Evolutionary conservation across 192 early-diverging fungal species (phyloP).

Genomic region (Gonapodya sp.): DNA sequence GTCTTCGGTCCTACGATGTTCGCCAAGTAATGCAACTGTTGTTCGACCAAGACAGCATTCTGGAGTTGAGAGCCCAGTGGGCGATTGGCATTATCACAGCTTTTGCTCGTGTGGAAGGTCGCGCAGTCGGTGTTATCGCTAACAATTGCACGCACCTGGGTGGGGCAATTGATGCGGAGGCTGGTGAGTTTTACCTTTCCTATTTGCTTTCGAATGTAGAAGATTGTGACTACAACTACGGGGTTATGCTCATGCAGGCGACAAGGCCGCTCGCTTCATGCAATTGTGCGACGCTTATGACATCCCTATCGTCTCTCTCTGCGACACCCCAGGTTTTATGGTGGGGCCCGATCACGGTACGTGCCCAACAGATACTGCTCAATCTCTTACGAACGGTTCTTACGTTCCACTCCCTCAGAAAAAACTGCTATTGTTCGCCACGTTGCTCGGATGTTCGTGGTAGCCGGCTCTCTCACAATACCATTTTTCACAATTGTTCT

Average conservation of each 20-base stretch:
- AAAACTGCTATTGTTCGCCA: constrained; percentile 16
- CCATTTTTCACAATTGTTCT: constrained; percentile 12
- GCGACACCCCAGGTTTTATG: constrained; percentile 25
- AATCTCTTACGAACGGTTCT: background rate
- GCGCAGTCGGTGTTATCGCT: constrained; percentile 17
- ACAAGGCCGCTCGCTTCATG: constrained; percentile 15
- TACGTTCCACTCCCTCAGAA: background rate
- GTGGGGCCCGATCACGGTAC: constrained; percentile 15
- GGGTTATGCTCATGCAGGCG: background rate
- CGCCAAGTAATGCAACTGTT: background rate
- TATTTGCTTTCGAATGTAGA: too few relatives aligned
- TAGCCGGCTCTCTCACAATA: background rate
- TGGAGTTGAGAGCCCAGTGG: background rate
- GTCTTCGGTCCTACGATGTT: constrained; percentile 5
- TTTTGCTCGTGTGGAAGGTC: constrained; percentile 17
- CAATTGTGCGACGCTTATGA: constrained; percentile 14
- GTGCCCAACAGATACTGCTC: background rate
- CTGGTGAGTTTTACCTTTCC: background rate
- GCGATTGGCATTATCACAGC: constrained; percentile 14
- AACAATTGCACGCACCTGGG: constrained; percentile 17
- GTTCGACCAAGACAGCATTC: background rate
- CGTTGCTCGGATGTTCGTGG: constrained; percentile 16
- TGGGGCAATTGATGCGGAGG: constrained; percentile 16
- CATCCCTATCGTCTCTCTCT: constrained; percentile 17
- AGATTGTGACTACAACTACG: too few relatives aligned